Evolutionary conservation across 768 basidiomycete genomes (phyloP), one percentile per base, ranked within the genome.

Genomic region (Lactifluus echinatus): DNA sequence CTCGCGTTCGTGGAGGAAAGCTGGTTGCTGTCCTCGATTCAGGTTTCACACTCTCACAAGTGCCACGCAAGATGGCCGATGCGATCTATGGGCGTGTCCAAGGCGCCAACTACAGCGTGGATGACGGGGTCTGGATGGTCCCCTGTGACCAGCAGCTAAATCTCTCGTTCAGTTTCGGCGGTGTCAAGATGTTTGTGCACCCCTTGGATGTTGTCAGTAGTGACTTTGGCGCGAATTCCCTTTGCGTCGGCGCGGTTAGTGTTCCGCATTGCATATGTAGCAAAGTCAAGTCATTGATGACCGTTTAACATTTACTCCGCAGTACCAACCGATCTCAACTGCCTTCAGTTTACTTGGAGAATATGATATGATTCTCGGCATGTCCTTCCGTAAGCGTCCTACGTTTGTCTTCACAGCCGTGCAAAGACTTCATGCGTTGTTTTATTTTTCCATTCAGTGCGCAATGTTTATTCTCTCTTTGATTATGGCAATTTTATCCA

Each of bases 321-420:
- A 88, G 80, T 91, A 88, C 76, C 89, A 91, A 75, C 89, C 88
- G 2, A 87, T 89, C 61, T 87, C 87, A 14, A 80, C 82, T 3
- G 86, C 87, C 4, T 88, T 89, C 71, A 84, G 85, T 72, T 61
- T 88, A 40, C 77, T 87, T 26, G 85, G 87, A 61, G 77, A 85
- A 66, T 91, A 87, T 61, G 88, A 91, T 63, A 83, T 89, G 76
- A 87, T 90, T 64, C 76, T 89, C 48, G 88, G 88, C 61, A 88
- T 89, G 86, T 78, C 78, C 53, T 88, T 90, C 73, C 55, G 87
- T 89, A 70, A 63, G 85, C 70, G 4, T 8, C 36, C 36, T 33
- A 28, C 8, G 49, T 29, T 19, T 8, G 49, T 29, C 19, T 2
- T 17, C 17, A 31, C 36, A 37, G 10, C n/a, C 23, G 12, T 52